Percentiles rank a stretch among this genome's conserved stretches.
These are phyloP conservation scores for Phylloporus sp. DNA, from an alignment of 768 basidiomycete genomes.

Conservation along the genomic window DNA sequence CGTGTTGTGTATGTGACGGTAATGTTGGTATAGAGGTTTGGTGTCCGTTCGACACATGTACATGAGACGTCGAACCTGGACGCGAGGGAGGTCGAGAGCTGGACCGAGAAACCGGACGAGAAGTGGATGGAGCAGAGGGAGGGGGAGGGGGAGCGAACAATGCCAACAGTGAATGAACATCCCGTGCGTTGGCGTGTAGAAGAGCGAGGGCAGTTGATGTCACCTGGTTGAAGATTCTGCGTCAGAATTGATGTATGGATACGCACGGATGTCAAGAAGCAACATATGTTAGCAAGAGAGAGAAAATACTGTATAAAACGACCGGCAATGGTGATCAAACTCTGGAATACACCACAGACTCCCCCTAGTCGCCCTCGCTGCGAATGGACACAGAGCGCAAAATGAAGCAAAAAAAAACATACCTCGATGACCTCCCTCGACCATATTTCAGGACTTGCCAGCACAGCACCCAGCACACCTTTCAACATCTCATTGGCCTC, in stretches of 20 bases:
- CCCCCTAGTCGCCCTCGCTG: constrained; percentile 13
- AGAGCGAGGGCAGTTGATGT: constrained; percentile 30
- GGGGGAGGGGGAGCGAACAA: constrained; percentile 13
- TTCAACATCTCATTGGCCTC: constrained; percentile 78
- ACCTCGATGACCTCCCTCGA: constrained; percentile 51
- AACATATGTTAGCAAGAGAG: not conserved
- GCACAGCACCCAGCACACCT: constrained; percentile 36
- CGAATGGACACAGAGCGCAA: constrained; percentile 3
- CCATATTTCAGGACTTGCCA: constrained; percentile 44
- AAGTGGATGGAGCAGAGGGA: constrained; percentile 6
- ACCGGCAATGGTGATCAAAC: constrained; percentile 31
- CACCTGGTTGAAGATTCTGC: constrained; percentile 12
- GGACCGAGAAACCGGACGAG: constrained; percentile 19
- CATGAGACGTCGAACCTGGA: constrained; percentile 13
- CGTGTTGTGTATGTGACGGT: constrained; percentile 7
- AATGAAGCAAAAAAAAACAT: constrained; percentile 6
- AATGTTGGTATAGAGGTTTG: constrained; percentile 4
- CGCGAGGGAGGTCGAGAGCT: constrained; percentile 23
- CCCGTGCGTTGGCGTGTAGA: constrained; percentile 24
- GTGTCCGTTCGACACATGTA: constrained; percentile 5
- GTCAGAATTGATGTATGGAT: constrained; percentile 16
- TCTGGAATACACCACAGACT: constrained; percentile 52
- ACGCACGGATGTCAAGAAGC: not conserved
- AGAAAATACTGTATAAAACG: constrained; percentile 40
- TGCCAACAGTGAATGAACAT: constrained; percentile 20